Base-by-base conservation (phyloP, 225 moss, liverwort and hornwort species). In the Straminergon stramineum region DNA sequence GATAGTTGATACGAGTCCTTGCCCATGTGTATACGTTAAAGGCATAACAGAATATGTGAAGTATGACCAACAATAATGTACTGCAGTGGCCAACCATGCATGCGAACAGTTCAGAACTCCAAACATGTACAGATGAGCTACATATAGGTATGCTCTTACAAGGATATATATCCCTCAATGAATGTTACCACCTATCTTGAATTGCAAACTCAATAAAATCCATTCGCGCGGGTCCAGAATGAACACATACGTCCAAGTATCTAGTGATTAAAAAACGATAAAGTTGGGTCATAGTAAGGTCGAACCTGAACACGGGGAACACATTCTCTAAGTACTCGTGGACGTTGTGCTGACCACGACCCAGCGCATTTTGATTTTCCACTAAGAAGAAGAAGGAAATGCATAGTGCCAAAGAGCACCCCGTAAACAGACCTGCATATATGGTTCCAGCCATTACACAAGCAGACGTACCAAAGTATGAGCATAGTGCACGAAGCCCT, bases 1-100 rank as follows among this genome's bases (percentile, higher is more conserved):
- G 87, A 32, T 96, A 96, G 86, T 96, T 96, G 71, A 97, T 93
- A 10, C 95, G 92, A 90, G 93, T 89, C 66, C 87, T 92, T 80
- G 94, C 91, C 97, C 97, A 96, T 60, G 93, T 90, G 88, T 94
- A 96, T 32, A 96, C 91, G 82, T 96, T 84, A 24, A 79, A 79
- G 79, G 79, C 37, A 56, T 79, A 79, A 55, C 56, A 79, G 37
- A 79, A 56, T 79, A 79, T 55, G 48, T 56, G 79, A 23, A 79
- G 79, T 55, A 55, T 79, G 56, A 79, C 79, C 79, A 79, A 37
- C 56, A 79, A 24, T 37, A 79, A 35, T 37, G 79, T 55, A 37
- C 79, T 79, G 56, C 56, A 79, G 79, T 37, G 79, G 37, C 56
- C 79, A 74, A 74, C 28, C 45, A 45, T 30, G 45, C 45, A 30